A percentile compares a stretch with the other conserved stretches of the same genome.
These are phyloP conservation scores for Suhomyces yuchorum DNA, from an alignment of 1,139 yeast species.

Conservation along the genomic window DNA sequence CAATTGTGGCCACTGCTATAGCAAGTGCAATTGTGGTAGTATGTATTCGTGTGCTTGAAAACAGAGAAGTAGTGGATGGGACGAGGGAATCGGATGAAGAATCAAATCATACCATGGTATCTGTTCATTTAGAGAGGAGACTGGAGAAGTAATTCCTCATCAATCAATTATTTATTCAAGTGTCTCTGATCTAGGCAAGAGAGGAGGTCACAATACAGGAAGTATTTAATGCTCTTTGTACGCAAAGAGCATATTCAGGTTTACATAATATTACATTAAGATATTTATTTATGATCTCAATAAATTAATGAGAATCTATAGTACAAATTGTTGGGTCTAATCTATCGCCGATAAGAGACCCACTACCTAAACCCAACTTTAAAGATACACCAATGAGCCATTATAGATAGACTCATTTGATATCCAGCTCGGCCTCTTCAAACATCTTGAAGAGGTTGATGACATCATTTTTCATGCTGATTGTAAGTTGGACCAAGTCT, in stretches of 20 bases:
- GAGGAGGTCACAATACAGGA: too few relatives aligned
- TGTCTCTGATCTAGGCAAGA: too few relatives aligned
- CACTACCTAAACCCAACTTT: too few relatives aligned
- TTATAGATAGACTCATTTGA: too few relatives aligned
- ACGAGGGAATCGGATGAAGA: background rate
- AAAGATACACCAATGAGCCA: too few relatives aligned
- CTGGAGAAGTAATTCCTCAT: background rate
- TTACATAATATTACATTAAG: background rate
- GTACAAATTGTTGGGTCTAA: background rate
- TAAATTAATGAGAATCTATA: background rate
- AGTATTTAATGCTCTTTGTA: too few relatives aligned
- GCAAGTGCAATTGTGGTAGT: slow-evolving; percentile 26
- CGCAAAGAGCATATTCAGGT: too few relatives aligned
- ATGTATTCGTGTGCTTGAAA: slow-evolving; percentile 16
- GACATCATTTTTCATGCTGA: slow-evolving; percentile 67
- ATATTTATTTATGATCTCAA: background rate
- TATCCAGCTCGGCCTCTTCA: slow-evolving; percentile 37
- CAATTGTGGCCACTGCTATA: slow-evolving; percentile 54
- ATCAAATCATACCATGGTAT: background rate
- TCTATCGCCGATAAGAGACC: too few relatives aligned
- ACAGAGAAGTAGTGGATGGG: background rate
- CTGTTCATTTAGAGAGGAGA: background rate
- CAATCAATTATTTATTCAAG: background rate
- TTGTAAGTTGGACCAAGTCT: slow-evolving; percentile 62
- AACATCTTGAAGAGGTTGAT: slow-evolving; percentile 53